phyloP scores from a whole-genome alignment of 192 early-diverging fungal genomes.

The Dimargaris cristalligena region DNA sequence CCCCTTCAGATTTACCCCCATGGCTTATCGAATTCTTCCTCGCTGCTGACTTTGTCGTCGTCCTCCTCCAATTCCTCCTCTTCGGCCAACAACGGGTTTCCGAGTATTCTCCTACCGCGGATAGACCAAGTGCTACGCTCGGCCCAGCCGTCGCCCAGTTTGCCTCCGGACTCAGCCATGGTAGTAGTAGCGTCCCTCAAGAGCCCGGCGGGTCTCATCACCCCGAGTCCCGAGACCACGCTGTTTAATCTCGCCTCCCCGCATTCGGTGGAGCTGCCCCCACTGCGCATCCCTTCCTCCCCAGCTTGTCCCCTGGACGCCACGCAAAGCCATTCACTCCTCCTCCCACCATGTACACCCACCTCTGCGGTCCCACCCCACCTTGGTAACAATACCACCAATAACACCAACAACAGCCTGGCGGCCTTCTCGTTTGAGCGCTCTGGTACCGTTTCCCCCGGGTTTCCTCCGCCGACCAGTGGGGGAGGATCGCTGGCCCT shows the following conservation, averaged over 20 bases:
- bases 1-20: not conserved
- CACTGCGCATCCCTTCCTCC: constrained; percentile 2
- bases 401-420: too few species aligned
- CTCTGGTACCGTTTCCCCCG: too few species aligned
- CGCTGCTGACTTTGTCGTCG: not conserved
- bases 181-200: not conserved
- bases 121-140: constrained; percentile 5
- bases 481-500: too few species aligned
- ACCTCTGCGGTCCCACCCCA: too few species aligned
- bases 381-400: too few species aligned
- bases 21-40: not conserved
- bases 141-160: not conserved
- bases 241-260: not conserved
- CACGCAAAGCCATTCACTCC: too few species aligned
- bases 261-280: not conserved
- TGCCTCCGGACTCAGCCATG: not conserved
- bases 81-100: not conserved
- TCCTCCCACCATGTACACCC: too few species aligned
- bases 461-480: too few species aligned
- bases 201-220: not conserved
- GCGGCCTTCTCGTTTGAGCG: too few species aligned
- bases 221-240: too few species aligned
- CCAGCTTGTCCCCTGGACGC: too few species aligned
- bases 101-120: not conserved
- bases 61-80: not conserved